These are phyloP conservation scores for Meripilus lineatus DNA, from an alignment of 1,284 basidiomycete species.

Conservation along the genomic window DNA sequence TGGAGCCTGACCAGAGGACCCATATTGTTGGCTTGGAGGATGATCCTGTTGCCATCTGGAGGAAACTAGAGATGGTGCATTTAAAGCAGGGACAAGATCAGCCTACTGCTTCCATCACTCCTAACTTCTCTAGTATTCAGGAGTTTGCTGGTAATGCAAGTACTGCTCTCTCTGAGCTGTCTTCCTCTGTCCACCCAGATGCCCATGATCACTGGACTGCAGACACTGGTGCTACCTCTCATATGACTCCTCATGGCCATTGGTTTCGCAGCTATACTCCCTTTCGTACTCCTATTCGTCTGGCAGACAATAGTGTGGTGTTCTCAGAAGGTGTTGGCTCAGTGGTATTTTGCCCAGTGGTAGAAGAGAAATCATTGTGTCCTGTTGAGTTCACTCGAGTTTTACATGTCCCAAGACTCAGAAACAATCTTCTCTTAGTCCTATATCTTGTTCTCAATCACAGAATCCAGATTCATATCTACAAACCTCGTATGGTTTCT, in stretches of 20 bases:
- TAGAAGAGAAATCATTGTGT: slow-evolving; percentile 12
- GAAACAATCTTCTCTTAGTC: slow-evolving; percentile 28
- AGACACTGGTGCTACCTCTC: slow-evolving; percentile 32
- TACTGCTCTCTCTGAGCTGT: slow-evolving; percentile 1
- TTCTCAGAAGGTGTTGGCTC: slow-evolving; percentile 26
- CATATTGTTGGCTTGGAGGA: neutral
- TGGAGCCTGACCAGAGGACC: slow-evolving; percentile 1
- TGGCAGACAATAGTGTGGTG: slow-evolving; percentile 23
- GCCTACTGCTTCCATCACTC: slow-evolving; percentile 16
- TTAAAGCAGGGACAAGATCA: neutral
- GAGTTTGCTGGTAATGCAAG: neutral
- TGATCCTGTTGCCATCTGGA: neutral
- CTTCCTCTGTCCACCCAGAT: slow-evolving; percentile 15
- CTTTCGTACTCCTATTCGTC: slow-evolving; percentile 18
- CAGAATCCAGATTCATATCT: slow-evolving; percentile 13
- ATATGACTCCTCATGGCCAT: slow-evolving; percentile 28
- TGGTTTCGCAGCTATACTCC: slow-evolving; percentile 28
- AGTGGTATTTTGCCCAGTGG: slow-evolving; percentile 26
- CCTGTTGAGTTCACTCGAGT: slow-evolving; percentile 26
- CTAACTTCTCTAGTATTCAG: slow-evolving; percentile 27
- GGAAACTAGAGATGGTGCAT: neutral
- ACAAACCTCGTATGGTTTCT: slow-evolving; percentile 13
- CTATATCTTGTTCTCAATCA: slow-evolving; percentile 17
- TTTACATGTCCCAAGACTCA: slow-evolving; percentile 29
- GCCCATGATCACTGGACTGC: slow-evolving; percentile 24